Evolutionary conservation across 75 land plant species (phyloP), one percentile per base, ranked within the genome.

Genomic region (Cunninghamia lanceolata): DNA sequence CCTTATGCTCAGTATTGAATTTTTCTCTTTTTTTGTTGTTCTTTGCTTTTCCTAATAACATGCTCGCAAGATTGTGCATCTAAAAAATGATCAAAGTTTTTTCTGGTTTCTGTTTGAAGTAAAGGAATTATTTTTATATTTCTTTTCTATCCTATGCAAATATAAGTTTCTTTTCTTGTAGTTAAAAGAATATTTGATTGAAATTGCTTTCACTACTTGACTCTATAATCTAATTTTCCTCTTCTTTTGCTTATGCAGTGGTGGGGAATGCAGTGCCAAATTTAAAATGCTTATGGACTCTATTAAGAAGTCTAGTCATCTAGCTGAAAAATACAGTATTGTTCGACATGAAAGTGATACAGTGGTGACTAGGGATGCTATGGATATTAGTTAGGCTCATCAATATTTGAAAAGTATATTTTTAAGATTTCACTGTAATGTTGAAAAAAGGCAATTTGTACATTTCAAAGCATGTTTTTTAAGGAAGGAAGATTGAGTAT

Each of bases 241-340:
- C 3, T 80, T 45, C 5, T 11, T 80, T 45, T 80, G 80, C 3
- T 80, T 43, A 45, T 80, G 83, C 94, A 93, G 98, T 89, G 96
- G 97, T 63, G 96, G 99, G 59, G 99, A 98, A 77, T 95, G 93
- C 84, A 95, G 95, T 88, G 82, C 89, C 25, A 94, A 91, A 87
- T 98, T 98, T 87, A 98, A 96, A 90, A 85, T 87, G 85, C 94
- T 98, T 78, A 96, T 98, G 96, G 90, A 89, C 74, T 85, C 88
- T 85, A 94, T 98, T 15, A 86, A 89, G 39, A 98, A 90, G 73
- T 89, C 90, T 42, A 87, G 89, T 13, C 21, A 90, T 13, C 92
- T 96, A 40, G 92, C 92, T 83, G 99, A 96, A 63, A 98, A 98
- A 85, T 98, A 93, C 86, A 92, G 88, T 85, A 93, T 95, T 56